Conservation (phyloP, 768 basidiomycete species). For the Tubosaeta sp. region DNA sequence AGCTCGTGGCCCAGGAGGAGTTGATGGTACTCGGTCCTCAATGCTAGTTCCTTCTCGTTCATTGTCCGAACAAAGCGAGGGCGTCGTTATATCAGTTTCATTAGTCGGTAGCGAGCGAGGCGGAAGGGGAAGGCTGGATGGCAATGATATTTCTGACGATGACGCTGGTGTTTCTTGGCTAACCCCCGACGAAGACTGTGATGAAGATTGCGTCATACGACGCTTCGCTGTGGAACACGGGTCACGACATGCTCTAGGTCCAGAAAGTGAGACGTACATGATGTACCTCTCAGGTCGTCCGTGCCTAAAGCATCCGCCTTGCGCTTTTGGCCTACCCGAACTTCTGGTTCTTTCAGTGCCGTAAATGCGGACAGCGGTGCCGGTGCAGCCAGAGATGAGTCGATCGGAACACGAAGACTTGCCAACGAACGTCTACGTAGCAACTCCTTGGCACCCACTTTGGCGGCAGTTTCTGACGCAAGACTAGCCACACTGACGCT, state of each 20-base stretch:
- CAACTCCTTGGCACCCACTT: conserved; percentile 17
- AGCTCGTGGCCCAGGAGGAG: conserved; percentile 43
- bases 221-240: conserved; percentile 32
- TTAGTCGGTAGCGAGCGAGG: conserved; percentile 29
- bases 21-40: conserved; percentile 45
- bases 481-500: conserved; percentile 20
- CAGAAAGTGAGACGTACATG: conserved; percentile 29
- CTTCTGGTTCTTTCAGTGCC: conserved; percentile 7
- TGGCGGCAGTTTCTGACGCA: conserved; percentile 1
- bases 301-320: conserved; percentile 21
- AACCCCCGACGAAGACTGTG: conserved; percentile 24
- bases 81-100: conserved; percentile 49
- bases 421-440: conserved; percentile 25
- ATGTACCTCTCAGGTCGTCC: conserved; percentile 25
- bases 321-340: conserved; percentile 29
- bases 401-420: conserved; percentile 23
- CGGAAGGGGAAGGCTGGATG: conserved; percentile 18
- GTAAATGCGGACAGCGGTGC: conserved; percentile 7
- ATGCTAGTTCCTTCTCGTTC: conserved; percentile 48
- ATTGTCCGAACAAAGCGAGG: conserved; percentile 73
- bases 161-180: conserved; percentile 3
- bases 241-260: conserved; percentile 1
- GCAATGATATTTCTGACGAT: conserved; percentile 24
- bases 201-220: conserved; percentile 29
- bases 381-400: conserved; percentile 20